Evolutionary conservation across 352 stramenopile genomes (phyloP), one percentile per base, ranked within the genome.

Genomic region (Globisporangium cylindrosporum): DNA sequence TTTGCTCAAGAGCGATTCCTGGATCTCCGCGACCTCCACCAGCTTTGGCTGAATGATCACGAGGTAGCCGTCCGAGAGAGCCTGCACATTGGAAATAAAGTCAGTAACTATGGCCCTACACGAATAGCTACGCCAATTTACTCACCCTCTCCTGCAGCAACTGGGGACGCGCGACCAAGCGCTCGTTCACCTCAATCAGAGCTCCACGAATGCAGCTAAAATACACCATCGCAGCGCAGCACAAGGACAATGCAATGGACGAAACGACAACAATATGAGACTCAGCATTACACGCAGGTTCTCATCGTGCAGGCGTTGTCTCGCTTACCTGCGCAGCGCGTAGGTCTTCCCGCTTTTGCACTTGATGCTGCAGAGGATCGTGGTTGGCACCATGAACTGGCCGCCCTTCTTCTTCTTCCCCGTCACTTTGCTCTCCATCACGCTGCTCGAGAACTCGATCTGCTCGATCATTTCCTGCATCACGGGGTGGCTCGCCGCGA

Each of bases 391-490:
- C 63, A 94, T 68, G 58, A 92, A 95, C 41, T 80, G 77, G 4
- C 88, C 88, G 57, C 88, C 88, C 46, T 92, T 93, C 73, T 95
- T 95, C 78, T 95, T 95, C 84, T 95, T 95, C 61, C 88, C 88
- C 14, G 72, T 84, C 62, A 95, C 88, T 29, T 78, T 81, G 73
- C 76, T 93, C 14, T 91, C 82, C 18, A 91, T 60, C 59, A 95
- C 73, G 63, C 77, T 83, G 36, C 66, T 65, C 32, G 82, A 72
- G 66, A 93, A 95, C 70, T 90, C 84, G 49, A 95, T 69, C 48
- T 63, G 73, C 57, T 73, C 76, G 10, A 95, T 71, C 51, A 82
- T 68, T 62, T 91, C 80, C 59, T 76, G 66, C 81, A 93, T 86
- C n/a, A 90, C 67, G 4, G 77, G 76, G 58, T 95, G 88, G 24